These are phyloP conservation scores for Echria macrotheca DNA, from an alignment of 495 filamentous ascomycete species.

Conservation along the genomic window DNA sequence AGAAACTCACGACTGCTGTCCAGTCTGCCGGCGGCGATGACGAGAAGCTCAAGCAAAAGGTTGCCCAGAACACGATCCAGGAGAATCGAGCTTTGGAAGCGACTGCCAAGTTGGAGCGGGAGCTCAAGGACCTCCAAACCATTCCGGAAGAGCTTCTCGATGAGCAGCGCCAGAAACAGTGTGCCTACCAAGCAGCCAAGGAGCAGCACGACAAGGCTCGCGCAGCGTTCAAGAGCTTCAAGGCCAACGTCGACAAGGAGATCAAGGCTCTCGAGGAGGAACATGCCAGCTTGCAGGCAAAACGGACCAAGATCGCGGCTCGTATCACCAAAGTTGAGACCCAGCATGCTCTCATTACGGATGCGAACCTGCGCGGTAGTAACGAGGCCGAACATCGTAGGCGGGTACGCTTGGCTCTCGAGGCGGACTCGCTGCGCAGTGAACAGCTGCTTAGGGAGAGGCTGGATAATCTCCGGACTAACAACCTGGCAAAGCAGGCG, in stretches of 20 bases:
- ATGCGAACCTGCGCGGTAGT: slow-evolving; percentile 68
- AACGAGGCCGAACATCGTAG: slow-evolving; percentile 69
- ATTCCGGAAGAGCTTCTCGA: slow-evolving; percentile 63
- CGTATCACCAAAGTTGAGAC: slow-evolving; percentile 72
- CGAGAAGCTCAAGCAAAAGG: slow-evolving; percentile 74
- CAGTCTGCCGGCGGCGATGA: slow-evolving; percentile 72
- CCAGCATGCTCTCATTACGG: slow-evolving; percentile 70
- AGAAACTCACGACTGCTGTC: slow-evolving; percentile 62
- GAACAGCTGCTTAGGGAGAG: slow-evolving; percentile 43
- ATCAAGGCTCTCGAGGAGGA: slow-evolving; percentile 62
- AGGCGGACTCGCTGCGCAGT: slow-evolving; percentile 56
- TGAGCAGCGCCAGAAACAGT: slow-evolving; percentile 56
- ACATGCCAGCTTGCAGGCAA: slow-evolving; percentile 58
- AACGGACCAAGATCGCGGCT: slow-evolving; percentile 69
- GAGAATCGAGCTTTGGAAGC: slow-evolving; percentile 75
- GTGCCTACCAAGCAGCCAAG: slow-evolving; percentile 57
- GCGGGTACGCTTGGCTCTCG: slow-evolving; percentile 59
- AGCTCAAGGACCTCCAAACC: slow-evolving; percentile 61
- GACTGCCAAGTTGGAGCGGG: slow-evolving; percentile 50
- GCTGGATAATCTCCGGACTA: slow-evolving; percentile 29
- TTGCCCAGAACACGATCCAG: slow-evolving; percentile 70
- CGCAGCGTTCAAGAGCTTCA: slow-evolving; percentile 55
- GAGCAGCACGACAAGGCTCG: slow-evolving; percentile 55
- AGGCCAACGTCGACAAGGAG: slow-evolving; percentile 58
- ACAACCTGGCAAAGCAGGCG: slow-evolving; percentile 38